phyloP scores from a whole-genome alignment of 2,329 filamentous ascomycete genomes.

The Paecilomyces sp. region DNA sequence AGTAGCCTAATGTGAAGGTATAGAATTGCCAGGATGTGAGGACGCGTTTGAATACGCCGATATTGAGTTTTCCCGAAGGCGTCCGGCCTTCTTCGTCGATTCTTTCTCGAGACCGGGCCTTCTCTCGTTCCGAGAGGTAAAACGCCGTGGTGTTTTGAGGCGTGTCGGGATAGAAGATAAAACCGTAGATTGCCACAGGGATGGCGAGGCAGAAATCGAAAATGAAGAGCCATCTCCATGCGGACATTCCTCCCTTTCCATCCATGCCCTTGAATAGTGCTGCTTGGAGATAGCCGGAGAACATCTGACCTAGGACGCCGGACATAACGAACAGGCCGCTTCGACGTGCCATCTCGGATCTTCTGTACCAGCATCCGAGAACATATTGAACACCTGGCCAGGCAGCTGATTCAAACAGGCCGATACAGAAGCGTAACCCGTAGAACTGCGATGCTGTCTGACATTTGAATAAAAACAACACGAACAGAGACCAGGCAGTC shows the following conservation, averaged over 20 bases:
- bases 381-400: conserved; percentile 12
- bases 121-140: conserved; percentile 28
- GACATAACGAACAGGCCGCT: conserved; percentile 10
- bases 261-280: conserved; percentile 44
- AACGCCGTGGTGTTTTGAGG: conserved; percentile 37
- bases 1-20: conserved; percentile 34
- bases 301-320: conserved; percentile 29
- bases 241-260: conserved; percentile 38
- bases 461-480: conserved; percentile 29
- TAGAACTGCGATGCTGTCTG: conserved; percentile 9
- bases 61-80: conserved; percentile 30
- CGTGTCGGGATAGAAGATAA: conserved; percentile 37
- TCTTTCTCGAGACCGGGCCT: conserved; percentile 11
- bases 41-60: conserved; percentile 31
- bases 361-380: conserved; percentile 13
- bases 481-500: conserved; percentile 33
- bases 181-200: conserved; percentile 31
- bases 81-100: conserved; percentile 29
- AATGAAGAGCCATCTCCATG: conserved; percentile 50
- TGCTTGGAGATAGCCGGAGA: conserved; percentile 47
- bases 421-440: conserved; percentile 12
- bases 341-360: conserved; percentile 7
- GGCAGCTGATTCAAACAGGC: conserved; percentile 10
- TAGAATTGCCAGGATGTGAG: conserved; percentile 40
- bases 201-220: conserved; percentile 47